A percentile compares a stretch with the other conserved stretches of the same genome.
Conservation (phyloP, 805 yeast species). For the Blastobotrys parvus region DNA sequence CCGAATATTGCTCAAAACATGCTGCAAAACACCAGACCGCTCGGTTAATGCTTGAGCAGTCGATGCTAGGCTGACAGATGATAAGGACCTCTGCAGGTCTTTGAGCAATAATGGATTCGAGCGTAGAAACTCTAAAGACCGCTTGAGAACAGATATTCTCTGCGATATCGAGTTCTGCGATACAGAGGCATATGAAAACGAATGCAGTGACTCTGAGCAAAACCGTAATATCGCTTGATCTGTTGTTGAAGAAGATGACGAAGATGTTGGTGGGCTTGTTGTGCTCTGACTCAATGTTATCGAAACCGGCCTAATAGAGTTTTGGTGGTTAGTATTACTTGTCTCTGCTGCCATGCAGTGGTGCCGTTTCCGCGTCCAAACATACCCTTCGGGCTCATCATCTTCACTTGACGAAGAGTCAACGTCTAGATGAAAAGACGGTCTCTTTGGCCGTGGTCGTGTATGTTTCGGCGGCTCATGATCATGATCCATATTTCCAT, state of each 20-base stretch:
- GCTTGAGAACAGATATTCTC: slow-evolving; percentile 61
- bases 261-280: no score
- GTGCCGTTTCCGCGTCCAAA: no score
- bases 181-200: slow-evolving; percentile 75
- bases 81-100: slow-evolving; percentile 6
- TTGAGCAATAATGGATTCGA: slow-evolving; percentile 32
- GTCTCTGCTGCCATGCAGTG: no score
- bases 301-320: no score
- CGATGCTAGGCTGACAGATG: neutral
- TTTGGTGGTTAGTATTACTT: no score
- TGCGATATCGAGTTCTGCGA: slow-evolving; percentile 75
- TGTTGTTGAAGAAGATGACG: neutral
- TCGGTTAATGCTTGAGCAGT: neutral
- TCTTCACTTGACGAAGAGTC: slow-evolving; percentile 9
- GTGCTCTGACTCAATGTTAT: no score
- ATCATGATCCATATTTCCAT: neutral
- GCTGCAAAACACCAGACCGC: slow-evolving; percentile 1
- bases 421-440: slow-evolving; percentile 10
- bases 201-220: slow-evolving; percentile 73
- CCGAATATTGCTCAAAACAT: slow-evolving; percentile 22
- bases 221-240: slow-evolving; percentile 46
- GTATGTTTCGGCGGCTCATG: no score
- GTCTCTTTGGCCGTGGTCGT: slow-evolving; percentile 8
- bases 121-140: slow-evolving; percentile 66
- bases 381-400: neutral